Conservation (phyloP, 306 rosid species). For the Sophora flavescens region DNA sequence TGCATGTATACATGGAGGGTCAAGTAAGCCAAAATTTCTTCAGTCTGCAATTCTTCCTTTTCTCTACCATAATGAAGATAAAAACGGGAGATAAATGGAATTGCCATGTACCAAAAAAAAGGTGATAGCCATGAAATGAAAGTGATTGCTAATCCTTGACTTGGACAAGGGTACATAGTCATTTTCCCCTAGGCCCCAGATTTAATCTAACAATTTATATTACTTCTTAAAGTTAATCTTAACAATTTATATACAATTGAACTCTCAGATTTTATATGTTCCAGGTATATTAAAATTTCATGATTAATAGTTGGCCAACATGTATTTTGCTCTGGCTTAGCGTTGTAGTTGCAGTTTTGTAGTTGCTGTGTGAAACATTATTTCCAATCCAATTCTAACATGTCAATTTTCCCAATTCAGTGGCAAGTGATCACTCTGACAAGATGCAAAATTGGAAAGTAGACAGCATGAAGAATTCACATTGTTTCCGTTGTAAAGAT, state of each 20-base stretch:
- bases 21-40: not conserved
- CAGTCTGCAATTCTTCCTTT: not conserved
- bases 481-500: constrained; percentile 29
- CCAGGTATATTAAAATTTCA: not conserved
- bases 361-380: constrained; percentile 31
- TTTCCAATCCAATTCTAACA: constrained; percentile 38
- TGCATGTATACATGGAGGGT: no score
- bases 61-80: constrained; percentile 3
- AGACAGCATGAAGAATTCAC: constrained; percentile 21
- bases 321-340: not conserved
- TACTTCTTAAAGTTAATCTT: not conserved
- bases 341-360: not conserved
- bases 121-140: not conserved
- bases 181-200: not conserved
- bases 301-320: not conserved
- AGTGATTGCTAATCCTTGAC: not conserved
- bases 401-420: constrained; percentile 49
- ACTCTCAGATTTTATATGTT: constrained; percentile 12
- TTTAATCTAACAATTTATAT: not conserved
- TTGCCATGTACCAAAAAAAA: not conserved
- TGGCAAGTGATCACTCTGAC: constrained; percentile 12
- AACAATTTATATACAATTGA: not conserved
- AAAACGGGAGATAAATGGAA: not conserved
- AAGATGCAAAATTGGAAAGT: constrained; percentile 34
- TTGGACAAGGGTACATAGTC: constrained; percentile 25